Evolutionary conservation across 2,329 filamentous ascomycete species (phyloP), one percentile per base, ranked within the genome.

Genomic region (Fusarium chaquense): DNA sequence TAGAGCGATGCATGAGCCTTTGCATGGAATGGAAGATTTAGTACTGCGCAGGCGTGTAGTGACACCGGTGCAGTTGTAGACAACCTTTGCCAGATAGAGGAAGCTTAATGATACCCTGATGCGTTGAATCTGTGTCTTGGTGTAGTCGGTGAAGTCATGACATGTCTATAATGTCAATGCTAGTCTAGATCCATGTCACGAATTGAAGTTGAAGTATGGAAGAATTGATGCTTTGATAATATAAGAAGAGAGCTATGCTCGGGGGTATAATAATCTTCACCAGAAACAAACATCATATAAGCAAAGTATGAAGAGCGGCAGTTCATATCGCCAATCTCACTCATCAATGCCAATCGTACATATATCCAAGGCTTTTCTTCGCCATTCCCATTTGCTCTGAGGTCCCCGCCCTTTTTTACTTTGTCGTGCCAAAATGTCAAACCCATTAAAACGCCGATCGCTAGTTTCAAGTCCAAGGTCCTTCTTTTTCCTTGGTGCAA

Each of bases 251-350:
- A 69, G 68, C 57, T 57, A 46, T 28, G 68, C 65, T 67, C 76
- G 78, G 65, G 80, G 81, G 81, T 82, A 80, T 83, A 82, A 73
- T 75, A 72, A 75, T 75, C 71, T 82, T 82, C 81, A 83, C 81
- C 81, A 83, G 80, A 82, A 81, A 79, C 78, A 83, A 81, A 81
- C 78, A 75, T 78, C 77, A 64, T 71, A 56, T 46, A 71, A 58
- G 38, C 49, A 56, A 56, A 55, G 57, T 53, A 60, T 52, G 58
- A 52, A 22, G 22, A 40, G 49, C 46, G 65, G 63, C 59, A 72
- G 60, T 53, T 62, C 62, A 71, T 71, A 51, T 71, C 62, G 69
- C 71, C 69, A 45, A 24, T 71, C 61, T 32, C 30, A 50, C 33
- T 44, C 69, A 52, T 65, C 51, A 33, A 60, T 59, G 52, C 67